Base-by-base conservation (phyloP, 148 eudicot species). In the Dysphania ambrosioides region DNA sequence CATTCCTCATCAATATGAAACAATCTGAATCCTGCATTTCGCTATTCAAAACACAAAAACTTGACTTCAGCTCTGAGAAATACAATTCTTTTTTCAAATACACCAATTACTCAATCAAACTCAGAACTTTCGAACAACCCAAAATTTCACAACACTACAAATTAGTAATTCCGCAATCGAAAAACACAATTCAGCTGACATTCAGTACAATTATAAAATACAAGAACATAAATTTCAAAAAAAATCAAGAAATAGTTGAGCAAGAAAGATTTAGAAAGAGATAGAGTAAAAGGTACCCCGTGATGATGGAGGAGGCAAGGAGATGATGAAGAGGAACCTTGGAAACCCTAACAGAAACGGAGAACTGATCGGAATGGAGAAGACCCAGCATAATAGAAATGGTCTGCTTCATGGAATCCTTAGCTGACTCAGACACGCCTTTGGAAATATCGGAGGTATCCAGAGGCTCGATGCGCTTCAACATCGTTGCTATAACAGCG, bases 391-490 rank as follows among this genome's bases (percentile, higher is more conserved):
- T 90, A 49, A 88, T 82, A 1, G 98, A 90, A 24, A 93, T 89
- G 18, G 96, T 93, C 85, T 89, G 93, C 81, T 90, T 93, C 93
- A 93, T 93, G 3, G 92, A 83, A 31, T 93, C 93, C 72, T 87
- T 93, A 0, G 90, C 96, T 6, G 85, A 77, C 29, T 84, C 89
- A 15, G 93, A 89, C 19, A 93, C 90, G 16, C 89, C 89, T 56
- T 91, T 84, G 11, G 92, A 86, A 1, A 93, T 90, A 70, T 83
- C 87, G 40, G 87, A 84, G 5, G 74, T 82, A 68, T 93, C 92
- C 0, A 93, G 71, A 10, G 96, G 96, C 73, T 89, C 90, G 26
- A 93, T 90, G 3, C 82, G 82, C 83, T 83, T 87, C 63, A 93
- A 69, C 92, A 93, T 86, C 13, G 75, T 80, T 3, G 93, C 90